Evolutionary conservation across 805 yeast genomes (phyloP), one percentile per base, ranked within the genome.

Genomic region (Candida ascalaphidarum): DNA sequence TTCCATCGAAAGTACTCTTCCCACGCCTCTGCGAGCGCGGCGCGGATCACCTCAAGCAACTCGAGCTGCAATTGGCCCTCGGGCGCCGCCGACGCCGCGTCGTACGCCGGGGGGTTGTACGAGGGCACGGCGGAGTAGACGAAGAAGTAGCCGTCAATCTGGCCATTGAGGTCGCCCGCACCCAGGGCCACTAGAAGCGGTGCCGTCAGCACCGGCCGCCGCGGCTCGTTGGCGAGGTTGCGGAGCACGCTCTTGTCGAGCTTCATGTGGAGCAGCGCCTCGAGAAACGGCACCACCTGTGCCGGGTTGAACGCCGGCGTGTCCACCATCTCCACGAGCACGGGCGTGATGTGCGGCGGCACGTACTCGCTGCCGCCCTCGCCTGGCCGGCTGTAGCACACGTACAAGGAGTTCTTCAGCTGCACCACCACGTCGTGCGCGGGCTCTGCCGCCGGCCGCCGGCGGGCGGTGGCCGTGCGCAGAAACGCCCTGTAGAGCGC

Each of bases 151-250:
- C 88, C 89, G 46, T 79, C 80, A n/a, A 81, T 68, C 18, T 72
- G 63, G 4, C 86, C 88, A 45, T 81, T 80, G 40, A 81, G 51
- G 34, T 80, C 89, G 23, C 83, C 71, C 4, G 86, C 82, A 2
- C 92, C 92, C 21, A 84, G 75, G 4, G 85, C 89, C 3, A 78
- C 82, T 9, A 81, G 49, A 31, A 81, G 48, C 3, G 88, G 81
- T 29, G 74, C 75, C 5, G 84, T 77, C 9, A 71, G 64, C 0
- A 74, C 81, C 3, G 77, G 76, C 33, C 61, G 57, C 27, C 81
- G 46, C 7, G 81, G 81, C 36, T 71, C 79, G 35, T 73, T 61
- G 4, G 81, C 81, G 27, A 81, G 53, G 28, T 79, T 79, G 26
- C 65, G 64, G 17, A 81, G 51, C 10, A 74, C 65, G 18, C 74